A percentile compares a stretch with the other conserved stretches of the same genome.
phyloP scores from a whole-genome alignment of 352 stramenopile species.

The Phytophthora sansomeana region DNA sequence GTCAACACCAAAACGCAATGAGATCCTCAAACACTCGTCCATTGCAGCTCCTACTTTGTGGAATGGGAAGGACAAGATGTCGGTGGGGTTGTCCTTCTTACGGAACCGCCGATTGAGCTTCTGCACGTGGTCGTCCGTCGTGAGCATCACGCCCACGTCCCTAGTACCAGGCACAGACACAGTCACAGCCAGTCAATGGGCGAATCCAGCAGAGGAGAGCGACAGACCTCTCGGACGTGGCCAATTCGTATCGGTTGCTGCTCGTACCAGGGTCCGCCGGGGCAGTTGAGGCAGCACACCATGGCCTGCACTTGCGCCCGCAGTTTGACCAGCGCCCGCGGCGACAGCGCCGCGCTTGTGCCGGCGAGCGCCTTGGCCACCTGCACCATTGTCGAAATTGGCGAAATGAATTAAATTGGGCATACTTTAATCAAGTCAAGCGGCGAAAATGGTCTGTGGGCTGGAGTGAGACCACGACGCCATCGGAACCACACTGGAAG shows the following conservation, averaged over 20 bases:
- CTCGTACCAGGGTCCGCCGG: slow-evolving; percentile 67
- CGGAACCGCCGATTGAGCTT: slow-evolving; percentile 76
- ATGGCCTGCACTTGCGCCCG: slow-evolving; percentile 78
- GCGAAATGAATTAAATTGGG: background rate
- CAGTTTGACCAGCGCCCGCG: slow-evolving; percentile 50
- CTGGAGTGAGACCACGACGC: too few relatives aligned
- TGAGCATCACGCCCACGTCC: slow-evolving; percentile 85
- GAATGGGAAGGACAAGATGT: slow-evolving; percentile 86
- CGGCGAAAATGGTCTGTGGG: too few relatives aligned
- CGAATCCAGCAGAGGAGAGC: background rate
- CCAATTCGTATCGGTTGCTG: slow-evolving; percentile 12
- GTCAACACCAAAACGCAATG: too few relatives aligned
- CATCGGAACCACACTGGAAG: too few relatives aligned
- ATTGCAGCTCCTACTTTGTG: slow-evolving; percentile 72
- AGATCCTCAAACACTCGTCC: too few relatives aligned
- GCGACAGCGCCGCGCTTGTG: slow-evolving; percentile 45
- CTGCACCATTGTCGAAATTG: slow-evolving; percentile 53
- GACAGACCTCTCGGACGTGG: too few relatives aligned
- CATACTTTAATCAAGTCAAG: slow-evolving; percentile 28
- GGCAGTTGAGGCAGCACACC: slow-evolving; percentile 67
- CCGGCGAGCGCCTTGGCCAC: slow-evolving; percentile 59
- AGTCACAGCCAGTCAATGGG: slow-evolving; percentile 9
- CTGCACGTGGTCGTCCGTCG: slow-evolving; percentile 78
- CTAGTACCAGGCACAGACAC: slow-evolving; percentile 32
- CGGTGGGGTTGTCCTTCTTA: slow-evolving; percentile 82